These are phyloP conservation scores for Penicillium ochrochloron DNA, from an alignment of 495 filamentous ascomycete species.

Conservation along the genomic window DNA sequence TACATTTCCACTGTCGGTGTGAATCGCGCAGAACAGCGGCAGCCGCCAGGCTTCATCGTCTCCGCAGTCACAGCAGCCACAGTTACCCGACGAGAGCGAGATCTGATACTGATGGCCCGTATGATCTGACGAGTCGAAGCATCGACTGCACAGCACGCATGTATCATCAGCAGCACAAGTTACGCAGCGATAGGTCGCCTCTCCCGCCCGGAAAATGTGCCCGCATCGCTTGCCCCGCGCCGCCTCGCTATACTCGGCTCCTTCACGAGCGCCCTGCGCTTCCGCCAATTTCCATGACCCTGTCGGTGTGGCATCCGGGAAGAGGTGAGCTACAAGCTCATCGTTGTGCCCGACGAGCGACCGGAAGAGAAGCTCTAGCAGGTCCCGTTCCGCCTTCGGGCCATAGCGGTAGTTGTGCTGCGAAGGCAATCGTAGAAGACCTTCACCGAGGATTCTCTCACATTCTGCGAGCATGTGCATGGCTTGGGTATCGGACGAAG, in stretches of 20 bases:
- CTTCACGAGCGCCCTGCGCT: slow-evolving; percentile 90
- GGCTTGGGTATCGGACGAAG: slow-evolving; percentile 22
- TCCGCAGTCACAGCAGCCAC: slow-evolving; percentile 96
- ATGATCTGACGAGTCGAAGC: slow-evolving; percentile 95
- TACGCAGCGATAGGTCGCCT: slow-evolving; percentile 91
- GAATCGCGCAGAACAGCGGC: slow-evolving; percentile 91
- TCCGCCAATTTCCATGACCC: slow-evolving; percentile 75
- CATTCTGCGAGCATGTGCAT: slow-evolving; percentile 65
- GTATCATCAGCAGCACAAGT: slow-evolving; percentile 90
- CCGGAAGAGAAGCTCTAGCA: slow-evolving; percentile 81
- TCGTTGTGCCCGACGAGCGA: slow-evolving; percentile 75
- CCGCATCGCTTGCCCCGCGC: slow-evolving; percentile 95
- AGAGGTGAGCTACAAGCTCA: slow-evolving; percentile 75
- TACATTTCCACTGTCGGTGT: slow-evolving; percentile 63
- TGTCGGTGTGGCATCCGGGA: slow-evolving; percentile 71
- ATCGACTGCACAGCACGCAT: slow-evolving; percentile 84
- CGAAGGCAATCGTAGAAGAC: slow-evolving; percentile 72
- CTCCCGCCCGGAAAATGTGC: slow-evolving; percentile 91
- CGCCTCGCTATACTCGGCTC: slow-evolving; percentile 90
- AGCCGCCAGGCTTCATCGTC: slow-evolving; percentile 90
- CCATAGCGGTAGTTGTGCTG: slow-evolving; percentile 74
- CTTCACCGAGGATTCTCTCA: slow-evolving; percentile 77
- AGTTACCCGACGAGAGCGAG: slow-evolving; percentile 82
- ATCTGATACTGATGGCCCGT: slow-evolving; percentile 90
- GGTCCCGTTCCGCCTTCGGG: slow-evolving; percentile 65